Conservation (phyloP, 208 protist genomes). For the Leishmania tropica region DNA sequence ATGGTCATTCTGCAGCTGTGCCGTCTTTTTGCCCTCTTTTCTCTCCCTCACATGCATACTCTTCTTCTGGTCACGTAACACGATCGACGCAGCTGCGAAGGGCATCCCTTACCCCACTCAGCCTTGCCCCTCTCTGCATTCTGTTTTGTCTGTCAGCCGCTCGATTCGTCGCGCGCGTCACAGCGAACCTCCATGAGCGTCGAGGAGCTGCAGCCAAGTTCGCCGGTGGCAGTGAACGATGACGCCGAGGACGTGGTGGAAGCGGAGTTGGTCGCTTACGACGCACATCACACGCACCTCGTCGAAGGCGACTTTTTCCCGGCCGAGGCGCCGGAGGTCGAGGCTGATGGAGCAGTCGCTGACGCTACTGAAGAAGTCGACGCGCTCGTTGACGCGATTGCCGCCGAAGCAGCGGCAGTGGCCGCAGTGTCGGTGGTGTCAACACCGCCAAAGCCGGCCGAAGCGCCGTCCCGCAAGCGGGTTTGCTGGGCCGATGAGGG, state of each 20-base stretch:
- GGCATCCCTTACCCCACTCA: neutral
- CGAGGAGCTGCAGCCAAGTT: constrained; percentile 10
- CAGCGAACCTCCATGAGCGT: neutral
- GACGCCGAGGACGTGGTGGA: constrained; percentile 49
- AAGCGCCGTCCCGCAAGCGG: constrained; percentile 28
- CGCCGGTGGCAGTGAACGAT: constrained; percentile 25
- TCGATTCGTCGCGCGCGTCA: neutral
- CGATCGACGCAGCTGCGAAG: neutral
- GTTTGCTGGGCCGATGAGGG: constrained; percentile 69
- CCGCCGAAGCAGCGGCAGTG: constrained; percentile 12
- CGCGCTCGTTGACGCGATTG: constrained; percentile 17
- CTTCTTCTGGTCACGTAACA: neutral
- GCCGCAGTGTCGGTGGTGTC: neutral
- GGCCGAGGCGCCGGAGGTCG: constrained; percentile 27
- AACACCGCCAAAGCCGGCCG: constrained; percentile 8
- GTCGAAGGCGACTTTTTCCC: constrained; percentile 82
- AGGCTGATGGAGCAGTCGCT: constrained; percentile 5
- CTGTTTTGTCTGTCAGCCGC: neutral
- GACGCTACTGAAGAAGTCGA: constrained; percentile 4
- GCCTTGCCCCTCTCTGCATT: neutral
- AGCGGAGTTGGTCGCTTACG: constrained; percentile 33
- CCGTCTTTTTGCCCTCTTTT: neutral
- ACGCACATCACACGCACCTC: constrained; percentile 45
- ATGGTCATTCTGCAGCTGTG: neutral
- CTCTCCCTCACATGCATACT: neutral